Percentiles rank a stretch among this genome's conserved stretches.
These are phyloP conservation scores for Eucalyptus regnans DNA, from an alignment of 345 rosid genomes.

Conservation along the genomic window DNA sequence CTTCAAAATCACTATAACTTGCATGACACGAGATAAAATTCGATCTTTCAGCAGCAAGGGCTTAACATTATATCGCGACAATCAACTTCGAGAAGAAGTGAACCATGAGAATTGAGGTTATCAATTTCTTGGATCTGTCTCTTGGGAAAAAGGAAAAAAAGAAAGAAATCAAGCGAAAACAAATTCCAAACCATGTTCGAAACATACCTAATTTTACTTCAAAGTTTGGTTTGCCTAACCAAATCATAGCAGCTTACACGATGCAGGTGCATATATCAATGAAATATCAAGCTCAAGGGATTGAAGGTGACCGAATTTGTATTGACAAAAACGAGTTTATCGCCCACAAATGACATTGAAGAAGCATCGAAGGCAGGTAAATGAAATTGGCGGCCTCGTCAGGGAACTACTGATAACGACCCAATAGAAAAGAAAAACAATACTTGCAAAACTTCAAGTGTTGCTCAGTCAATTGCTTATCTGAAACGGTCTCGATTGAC, in stretches of 20 bases:
- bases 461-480: background rate
- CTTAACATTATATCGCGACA: background rate
- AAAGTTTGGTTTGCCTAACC: background rate
- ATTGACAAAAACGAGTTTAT: background rate
- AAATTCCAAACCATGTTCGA: background rate
- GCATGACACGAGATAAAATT: background rate
- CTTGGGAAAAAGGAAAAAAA: background rate
- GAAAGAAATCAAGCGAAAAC: background rate
- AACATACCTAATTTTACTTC: background rate
- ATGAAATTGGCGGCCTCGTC: background rate
- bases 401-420: background rate
- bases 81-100: background rate
- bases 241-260: background rate
- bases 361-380: background rate
- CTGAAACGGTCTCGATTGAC: background rate
- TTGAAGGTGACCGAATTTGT: background rate
- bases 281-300: background rate
- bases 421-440: background rate
- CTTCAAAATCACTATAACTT: background rate
- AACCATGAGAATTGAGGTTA: background rate
- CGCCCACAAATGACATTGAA: background rate
- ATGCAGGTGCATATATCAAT: background rate
- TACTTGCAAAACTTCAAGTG: background rate
- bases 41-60: background rate
- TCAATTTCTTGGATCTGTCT: background rate